Percentiles rank a stretch among this genome's conserved stretches.
phyloP scores from a whole-genome alignment of 768 basidiomycete genomes.

The Termitomyces sp. region DNA sequence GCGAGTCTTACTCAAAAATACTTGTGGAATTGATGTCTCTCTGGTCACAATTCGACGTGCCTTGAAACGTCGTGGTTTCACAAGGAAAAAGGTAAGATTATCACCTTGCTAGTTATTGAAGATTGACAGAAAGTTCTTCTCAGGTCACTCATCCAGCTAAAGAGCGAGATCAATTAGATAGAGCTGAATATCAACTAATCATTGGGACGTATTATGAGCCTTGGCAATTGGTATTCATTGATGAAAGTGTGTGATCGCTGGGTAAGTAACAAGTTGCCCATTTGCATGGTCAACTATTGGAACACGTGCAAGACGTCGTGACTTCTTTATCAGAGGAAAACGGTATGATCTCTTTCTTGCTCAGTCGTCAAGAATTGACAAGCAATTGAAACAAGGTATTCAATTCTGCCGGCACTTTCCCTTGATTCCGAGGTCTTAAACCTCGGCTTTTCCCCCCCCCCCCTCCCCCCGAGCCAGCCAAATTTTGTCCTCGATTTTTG shows the following conservation, averaged over 20 bases:
- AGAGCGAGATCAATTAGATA: constrained; percentile 17
- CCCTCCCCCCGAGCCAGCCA: no score
- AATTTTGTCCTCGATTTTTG: no score
- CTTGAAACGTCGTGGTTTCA: constrained; percentile 12
- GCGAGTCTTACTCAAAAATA: constrained; percentile 10
- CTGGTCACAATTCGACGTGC: constrained; percentile 13
- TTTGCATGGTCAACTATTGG: constrained; percentile 24
- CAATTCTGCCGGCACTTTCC: no score
- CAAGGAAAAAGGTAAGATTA: constrained; percentile 11
- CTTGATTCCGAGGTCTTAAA: no score
- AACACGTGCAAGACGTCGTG: constrained; percentile 13
- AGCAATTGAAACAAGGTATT: no score
- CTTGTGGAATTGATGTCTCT: constrained; percentile 11
- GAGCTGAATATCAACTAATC: constrained; percentile 12
- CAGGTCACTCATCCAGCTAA: constrained; percentile 9
- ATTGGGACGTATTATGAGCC: constrained; percentile 17
- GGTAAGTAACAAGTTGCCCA: constrained; percentile 13
- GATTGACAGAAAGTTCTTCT: not conserved
- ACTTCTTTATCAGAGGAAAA: constrained; percentile 23
- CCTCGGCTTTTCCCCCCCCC: no score
- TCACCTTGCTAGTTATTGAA: not conserved
- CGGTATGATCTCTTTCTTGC: constrained; percentile 9
- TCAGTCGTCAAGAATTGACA: no score
- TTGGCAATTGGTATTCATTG: constrained; percentile 23
- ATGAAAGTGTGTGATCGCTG: constrained; percentile 25